phyloP scores from a whole-genome alignment of 2,329 filamentous ascomycete species.

The Arthrobotrys sphaeroides region DNA sequence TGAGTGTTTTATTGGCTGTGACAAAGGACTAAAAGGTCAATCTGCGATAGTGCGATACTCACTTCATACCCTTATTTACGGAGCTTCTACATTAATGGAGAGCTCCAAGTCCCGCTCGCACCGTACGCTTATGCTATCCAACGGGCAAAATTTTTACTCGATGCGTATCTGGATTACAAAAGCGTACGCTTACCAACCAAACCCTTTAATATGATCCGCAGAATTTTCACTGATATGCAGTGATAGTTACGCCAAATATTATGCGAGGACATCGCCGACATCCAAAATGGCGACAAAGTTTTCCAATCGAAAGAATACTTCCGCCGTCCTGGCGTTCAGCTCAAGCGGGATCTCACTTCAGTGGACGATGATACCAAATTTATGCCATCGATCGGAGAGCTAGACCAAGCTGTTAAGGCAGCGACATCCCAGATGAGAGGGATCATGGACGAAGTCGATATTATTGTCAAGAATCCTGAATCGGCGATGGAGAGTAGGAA shows the following conservation, averaged over 20 bases:
- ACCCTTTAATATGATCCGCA: neutral
- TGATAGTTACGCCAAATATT: conserved; percentile 29
- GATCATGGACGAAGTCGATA: conserved; percentile 54
- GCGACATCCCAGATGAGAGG: conserved; percentile 49
- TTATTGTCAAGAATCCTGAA: conserved; percentile 5
- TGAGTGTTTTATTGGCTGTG: neutral
- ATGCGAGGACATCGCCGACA: conserved; percentile 32
- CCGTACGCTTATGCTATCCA: conserved; percentile 56
- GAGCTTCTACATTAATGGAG: conserved; percentile 54
- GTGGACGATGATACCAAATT: conserved; percentile 42
- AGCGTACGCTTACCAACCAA: conserved; percentile 19
- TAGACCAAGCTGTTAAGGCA: conserved; percentile 36
- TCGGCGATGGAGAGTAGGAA: conserved; percentile 5
- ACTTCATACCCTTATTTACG: conserved; percentile 57
- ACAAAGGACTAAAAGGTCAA: neutral
- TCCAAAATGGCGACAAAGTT: conserved; percentile 49
- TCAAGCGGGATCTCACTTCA: conserved; percentile 21
- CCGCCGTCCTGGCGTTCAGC: conserved; percentile 13
- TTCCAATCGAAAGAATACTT: conserved; percentile 44
- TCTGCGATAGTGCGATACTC: conserved; percentile 55
- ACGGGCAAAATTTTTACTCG: conserved; percentile 56
- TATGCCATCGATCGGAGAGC: neutral
- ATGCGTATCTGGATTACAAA: conserved; percentile 58
- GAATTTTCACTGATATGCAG: neutral
- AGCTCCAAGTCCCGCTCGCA: conserved; percentile 36